Evolutionary conservation across 257 asterid species (phyloP).

Genomic region (Perilla frutescens): DNA sequence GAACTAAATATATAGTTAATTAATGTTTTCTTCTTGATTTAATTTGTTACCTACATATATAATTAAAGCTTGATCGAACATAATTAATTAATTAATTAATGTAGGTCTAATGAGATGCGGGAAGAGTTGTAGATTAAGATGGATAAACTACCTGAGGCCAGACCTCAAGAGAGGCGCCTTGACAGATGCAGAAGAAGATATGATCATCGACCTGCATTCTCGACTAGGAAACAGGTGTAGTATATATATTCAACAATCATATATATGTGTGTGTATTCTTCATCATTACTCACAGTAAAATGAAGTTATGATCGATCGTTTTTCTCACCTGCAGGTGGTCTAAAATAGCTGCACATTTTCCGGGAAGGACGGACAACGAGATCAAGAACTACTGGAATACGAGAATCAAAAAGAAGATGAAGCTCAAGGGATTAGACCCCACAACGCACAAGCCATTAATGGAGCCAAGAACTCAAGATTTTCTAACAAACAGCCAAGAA

Average conservation of each 20-base stretch:
- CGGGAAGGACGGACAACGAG: slow-evolving; percentile 49
- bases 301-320: too few relatives aligned
- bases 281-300: too few relatives aligned
- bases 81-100: background rate
- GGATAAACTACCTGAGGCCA: slow-evolving; percentile 87
- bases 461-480: slow-evolving; percentile 1
- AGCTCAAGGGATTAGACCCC: slow-evolving; percentile 40
- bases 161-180: slow-evolving; percentile 85
- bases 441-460: slow-evolving; percentile 41
- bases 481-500: slow-evolving; percentile 9
- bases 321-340: slow-evolving; percentile 64
- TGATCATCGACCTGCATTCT: slow-evolving; percentile 84
- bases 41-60: too few relatives aligned
- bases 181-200: slow-evolving; percentile 81
- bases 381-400: slow-evolving; percentile 52
- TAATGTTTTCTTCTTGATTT: too few relatives aligned
- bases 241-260: too few relatives aligned
- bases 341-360: slow-evolving; percentile 77
- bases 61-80: too few relatives aligned
- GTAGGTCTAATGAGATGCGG: slow-evolving; percentile 89
- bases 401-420: slow-evolving; percentile 49
- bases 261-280: too few relatives aligned
- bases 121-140: slow-evolving; percentile 85
- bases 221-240: slow-evolving; percentile 76
- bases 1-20: too few relatives aligned